Evolutionary conservation across 73 alveolate genomes (phyloP), one percentile per base, ranked within the genome.

Genomic region (Uronychia setigera): DNA sequence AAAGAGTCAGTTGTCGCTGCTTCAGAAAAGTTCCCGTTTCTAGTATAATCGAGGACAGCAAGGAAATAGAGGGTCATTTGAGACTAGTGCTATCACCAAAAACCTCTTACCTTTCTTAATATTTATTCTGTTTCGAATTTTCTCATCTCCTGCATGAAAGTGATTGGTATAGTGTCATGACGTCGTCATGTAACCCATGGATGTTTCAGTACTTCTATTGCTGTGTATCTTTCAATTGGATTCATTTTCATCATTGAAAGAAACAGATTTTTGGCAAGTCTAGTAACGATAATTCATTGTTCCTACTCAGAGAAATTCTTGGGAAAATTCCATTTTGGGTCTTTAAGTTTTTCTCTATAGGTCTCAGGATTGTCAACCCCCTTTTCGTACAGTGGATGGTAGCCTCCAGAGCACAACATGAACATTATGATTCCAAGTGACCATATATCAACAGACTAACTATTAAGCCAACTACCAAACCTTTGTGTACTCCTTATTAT

Each of bases 111-210:
- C 58, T 75, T n/a, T 59, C 80, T 85, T 1, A 91, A 84, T 35
- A 76, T 86, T 0, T 58, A 29, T 67, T 85, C 96, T 14, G 58
- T 60, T 34, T 91, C 96, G 33, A 84, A 31, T 9, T 80, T 79
- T 29, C 80, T 75, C 91, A 91, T 85, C 31, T 87, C 82, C 1
- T 95, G 97, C 58, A 87, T 81, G 76, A 89, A 85, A 29, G 96
- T 95, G 59, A 91, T 76, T 35, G 98, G 98, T 79, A 95, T 95
- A 74, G 83, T 75, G 35, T 75, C 59, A 27, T 84, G 79, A 75
- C 93, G 90, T 33, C 32, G 76, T 57, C 98, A 78, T 26, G 95
- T 85, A 28, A 95, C 91, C 98, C 98, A 95, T 29, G 98, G 98
- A 81, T 95, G 98, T 81, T 90, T 82, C 77, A 95, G 83, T 5